Evolutionary conservation across 192 early-diverging fungal species (phyloP).

Genomic region (Ambispora gerdemannii): DNA sequence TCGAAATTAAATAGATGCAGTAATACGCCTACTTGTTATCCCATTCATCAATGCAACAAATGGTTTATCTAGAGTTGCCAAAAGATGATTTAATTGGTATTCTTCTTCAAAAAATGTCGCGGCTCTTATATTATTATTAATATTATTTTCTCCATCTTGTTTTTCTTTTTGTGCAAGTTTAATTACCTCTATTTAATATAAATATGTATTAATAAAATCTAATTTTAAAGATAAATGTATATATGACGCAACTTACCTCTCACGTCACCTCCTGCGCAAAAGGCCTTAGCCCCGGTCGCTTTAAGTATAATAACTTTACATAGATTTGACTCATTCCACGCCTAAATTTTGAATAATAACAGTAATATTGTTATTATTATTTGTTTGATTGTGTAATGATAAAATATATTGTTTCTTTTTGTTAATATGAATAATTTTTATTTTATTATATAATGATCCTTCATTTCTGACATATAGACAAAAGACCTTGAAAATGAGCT

Average conservation of each 20-base stretch:
- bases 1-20: too few relatives aligned
- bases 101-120: slow-evolving; percentile 87
- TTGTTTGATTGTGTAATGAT: too few relatives aligned
- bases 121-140: slow-evolving; percentile 33
- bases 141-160: slow-evolving; percentile 11
- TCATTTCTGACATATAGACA: too few relatives aligned
- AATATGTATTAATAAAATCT: background rate
- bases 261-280: slow-evolving; percentile 92
- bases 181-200: background rate
- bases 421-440: too few relatives aligned
- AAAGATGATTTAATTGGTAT: slow-evolving; percentile 88
- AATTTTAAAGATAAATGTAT: background rate
- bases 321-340: slow-evolving; percentile 83
- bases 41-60: slow-evolving; percentile 87
- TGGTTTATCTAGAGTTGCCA: slow-evolving; percentile 85
- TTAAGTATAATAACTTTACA: slow-evolving; percentile 87
- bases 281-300: slow-evolving; percentile 67
- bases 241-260: slow-evolving; percentile 36
- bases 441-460: too few relatives aligned
- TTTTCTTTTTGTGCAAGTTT: slow-evolving; percentile 5
- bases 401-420: too few relatives aligned
- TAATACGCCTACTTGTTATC: slow-evolving; percentile 72
- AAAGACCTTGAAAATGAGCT: background rate
- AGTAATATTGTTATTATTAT: too few relatives aligned
- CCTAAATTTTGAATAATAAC: too few relatives aligned